Base-by-base conservation (phyloP, 345 rosid genomes). In the Hibiscus tridactylites region DNA sequence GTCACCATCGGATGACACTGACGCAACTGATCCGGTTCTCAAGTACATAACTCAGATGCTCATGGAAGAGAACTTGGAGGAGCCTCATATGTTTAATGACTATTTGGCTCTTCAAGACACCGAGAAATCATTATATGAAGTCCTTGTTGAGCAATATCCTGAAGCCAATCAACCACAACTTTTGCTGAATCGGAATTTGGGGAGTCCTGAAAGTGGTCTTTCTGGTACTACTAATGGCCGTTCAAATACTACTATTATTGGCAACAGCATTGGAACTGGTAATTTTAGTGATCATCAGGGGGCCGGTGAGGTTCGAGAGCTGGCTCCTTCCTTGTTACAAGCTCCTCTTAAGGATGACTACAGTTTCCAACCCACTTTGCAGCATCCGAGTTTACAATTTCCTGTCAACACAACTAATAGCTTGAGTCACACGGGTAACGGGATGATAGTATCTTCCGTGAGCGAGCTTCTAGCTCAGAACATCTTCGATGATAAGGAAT, bases 1-100 rank as follows among this genome's bases (percentile, higher is more conserved):
- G 7, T 83, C 87, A 9, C 83, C 85, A 10, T 81, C 88, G 2
- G 83, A 83, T 72, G 90, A 81, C 15, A 57, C 72, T 50, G 89
- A 88, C 44, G 85, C 88, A 71, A 82, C 91, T 0, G 86, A 87
- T 58, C 79, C 83, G 2, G 87, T 86, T 77, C 81, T 92, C 59
- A 80, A 75, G 29, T 92, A 88, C 78, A 87, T 86, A 61, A 88
- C 79, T 68, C 88, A 85, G 77, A 88, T 90, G n/a, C 92, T 92
- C 56, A 86, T 90, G 92, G 92, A 92, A 39, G 96, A 92, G 71
- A 86, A 86, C 64, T 82, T 81, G 79, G 88, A 83, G 52, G 91
- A 82, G 75, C 80, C 90, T 19, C 80, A 79, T 73, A 84, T 84
- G 89, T 84, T 88, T 72, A 86, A 81, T 28, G 89, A 90, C 49